Conservation (phyloP, 192 early-diverging fungal genomes). For the Rhizoclosmatium globosum region DNA sequence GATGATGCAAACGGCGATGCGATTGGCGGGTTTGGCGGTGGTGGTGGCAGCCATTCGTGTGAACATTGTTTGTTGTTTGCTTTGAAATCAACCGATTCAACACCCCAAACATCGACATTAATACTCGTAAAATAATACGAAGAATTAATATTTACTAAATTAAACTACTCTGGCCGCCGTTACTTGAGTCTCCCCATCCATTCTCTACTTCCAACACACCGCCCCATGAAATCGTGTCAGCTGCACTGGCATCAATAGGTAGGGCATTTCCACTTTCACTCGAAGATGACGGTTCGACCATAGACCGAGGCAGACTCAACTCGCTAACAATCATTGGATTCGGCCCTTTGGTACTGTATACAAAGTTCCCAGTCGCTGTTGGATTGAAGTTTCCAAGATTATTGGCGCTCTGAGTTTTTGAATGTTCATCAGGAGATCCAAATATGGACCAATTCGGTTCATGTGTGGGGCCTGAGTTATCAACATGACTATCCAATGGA, state of each 20-base stretch:
- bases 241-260: not conserved
- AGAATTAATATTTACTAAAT: too few relatives aligned
- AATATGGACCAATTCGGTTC: too few relatives aligned
- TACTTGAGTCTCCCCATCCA: not conserved
- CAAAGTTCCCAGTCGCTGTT: not conserved
- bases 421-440: not conserved
- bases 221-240: not conserved
- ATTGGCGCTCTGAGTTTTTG: not conserved
- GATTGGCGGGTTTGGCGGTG: not conserved
- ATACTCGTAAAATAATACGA: too few relatives aligned
- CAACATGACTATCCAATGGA: not conserved
- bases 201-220: not conserved
- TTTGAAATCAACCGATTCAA: too few relatives aligned
- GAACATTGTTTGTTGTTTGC: too few relatives aligned
- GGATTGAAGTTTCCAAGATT: not conserved
- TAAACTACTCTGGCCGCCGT: too few relatives aligned
- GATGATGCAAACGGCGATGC: slow-evolving; percentile 55
- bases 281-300: not conserved
- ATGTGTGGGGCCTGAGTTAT: too few relatives aligned
- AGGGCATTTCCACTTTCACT: not conserved
- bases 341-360: not conserved
- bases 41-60: too few relatives aligned
- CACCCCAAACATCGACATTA: too few relatives aligned
- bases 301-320: not conserved
- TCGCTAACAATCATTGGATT: slow-evolving; percentile 5